phyloP scores from a whole-genome alignment of 768 basidiomycete genomes.

The Kwoniella mangroviensis region DNA sequence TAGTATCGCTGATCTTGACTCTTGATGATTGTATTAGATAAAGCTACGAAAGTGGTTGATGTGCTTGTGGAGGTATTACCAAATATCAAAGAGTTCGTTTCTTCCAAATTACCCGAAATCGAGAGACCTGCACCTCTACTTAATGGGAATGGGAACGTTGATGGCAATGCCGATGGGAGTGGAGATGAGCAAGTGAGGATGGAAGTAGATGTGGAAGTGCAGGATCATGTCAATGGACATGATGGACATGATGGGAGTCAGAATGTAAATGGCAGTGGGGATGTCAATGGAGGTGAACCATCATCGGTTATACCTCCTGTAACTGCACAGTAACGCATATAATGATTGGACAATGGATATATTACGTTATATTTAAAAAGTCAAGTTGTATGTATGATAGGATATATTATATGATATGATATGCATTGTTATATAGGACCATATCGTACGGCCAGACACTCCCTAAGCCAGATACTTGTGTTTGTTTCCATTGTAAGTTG shows the following conservation, averaged over 20 bases:
- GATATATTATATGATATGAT: background rate
- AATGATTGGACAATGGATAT: background rate
- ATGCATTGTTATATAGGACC: background rate
- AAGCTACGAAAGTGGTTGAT: conserved; percentile 70
- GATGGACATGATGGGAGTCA: too few species aligned
- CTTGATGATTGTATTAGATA: conserved; percentile 61
- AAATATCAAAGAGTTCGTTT: conserved; percentile 66
- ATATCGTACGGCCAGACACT: too few species aligned
- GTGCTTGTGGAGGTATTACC: conserved; percentile 73
- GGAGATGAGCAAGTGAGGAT: background rate
- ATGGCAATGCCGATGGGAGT: conserved; percentile 13
- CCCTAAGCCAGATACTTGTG: too few species aligned
- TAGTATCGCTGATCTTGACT: too few species aligned
- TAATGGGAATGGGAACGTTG: background rate
- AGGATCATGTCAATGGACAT: too few species aligned
- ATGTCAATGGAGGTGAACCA: too few species aligned
- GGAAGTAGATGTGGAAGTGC: background rate
- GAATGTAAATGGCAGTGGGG: background rate
- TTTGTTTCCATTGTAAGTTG: too few species aligned
- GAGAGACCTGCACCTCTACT: background rate
- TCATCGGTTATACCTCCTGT: background rate
- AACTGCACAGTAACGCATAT: background rate
- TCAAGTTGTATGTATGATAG: background rate
- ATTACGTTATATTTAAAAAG: background rate
- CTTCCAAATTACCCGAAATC: conserved; percentile 22